Evolutionary conservation across 2,329 filamentous ascomycete genomes (phyloP).

Genomic region (Monilinia polystroma): DNA sequence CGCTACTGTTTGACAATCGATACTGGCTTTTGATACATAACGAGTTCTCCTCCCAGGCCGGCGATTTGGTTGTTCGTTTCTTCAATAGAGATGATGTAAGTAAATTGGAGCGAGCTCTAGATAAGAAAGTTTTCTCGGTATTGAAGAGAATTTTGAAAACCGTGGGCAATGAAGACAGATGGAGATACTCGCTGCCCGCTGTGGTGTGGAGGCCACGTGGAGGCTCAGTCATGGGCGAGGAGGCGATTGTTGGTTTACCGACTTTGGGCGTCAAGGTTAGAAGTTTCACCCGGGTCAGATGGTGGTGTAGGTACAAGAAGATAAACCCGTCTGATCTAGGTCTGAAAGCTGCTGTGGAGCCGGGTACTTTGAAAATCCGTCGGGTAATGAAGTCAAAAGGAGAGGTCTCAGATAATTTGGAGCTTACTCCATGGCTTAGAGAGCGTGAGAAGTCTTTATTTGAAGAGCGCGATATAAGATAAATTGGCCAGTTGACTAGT

Average conservation of each 20-base stretch:
- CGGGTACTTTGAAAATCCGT: not conserved
- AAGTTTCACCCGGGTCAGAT: not conserved
- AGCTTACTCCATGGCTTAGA: not conserved
- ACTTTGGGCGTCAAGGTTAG: slow-evolving; percentile 9
- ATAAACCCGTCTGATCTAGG: slow-evolving; percentile 4
- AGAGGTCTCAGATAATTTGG: slow-evolving; percentile 1
- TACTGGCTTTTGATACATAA: slow-evolving; percentile 14
- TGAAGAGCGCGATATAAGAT: not conserved
- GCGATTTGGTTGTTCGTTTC: not conserved
- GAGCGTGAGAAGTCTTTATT: not conserved
- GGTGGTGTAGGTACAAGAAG: slow-evolving; percentile 18
- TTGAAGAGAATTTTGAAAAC: slow-evolving; percentile 4
- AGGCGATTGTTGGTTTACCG: slow-evolving; percentile 11
- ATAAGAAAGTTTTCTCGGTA: not conserved
- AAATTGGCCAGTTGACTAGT: not conserved
- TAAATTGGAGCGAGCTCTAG: not conserved
- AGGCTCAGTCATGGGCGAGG: not conserved
- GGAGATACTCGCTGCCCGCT: slow-evolving; percentile 8
- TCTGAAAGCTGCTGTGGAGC: not conserved
- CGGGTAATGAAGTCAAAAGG: slow-evolving; percentile 10
- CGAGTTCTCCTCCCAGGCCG: slow-evolving; percentile 1
- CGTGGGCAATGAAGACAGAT: not conserved
- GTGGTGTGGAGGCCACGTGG: slow-evolving; percentile 16
- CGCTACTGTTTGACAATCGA: slow-evolving; percentile 9
- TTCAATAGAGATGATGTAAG: not conserved